Evolutionary conservation across 495 filamentous ascomycete species (phyloP), one percentile per base, ranked within the genome.

Genomic region (Aspergillus ostianus): DNA sequence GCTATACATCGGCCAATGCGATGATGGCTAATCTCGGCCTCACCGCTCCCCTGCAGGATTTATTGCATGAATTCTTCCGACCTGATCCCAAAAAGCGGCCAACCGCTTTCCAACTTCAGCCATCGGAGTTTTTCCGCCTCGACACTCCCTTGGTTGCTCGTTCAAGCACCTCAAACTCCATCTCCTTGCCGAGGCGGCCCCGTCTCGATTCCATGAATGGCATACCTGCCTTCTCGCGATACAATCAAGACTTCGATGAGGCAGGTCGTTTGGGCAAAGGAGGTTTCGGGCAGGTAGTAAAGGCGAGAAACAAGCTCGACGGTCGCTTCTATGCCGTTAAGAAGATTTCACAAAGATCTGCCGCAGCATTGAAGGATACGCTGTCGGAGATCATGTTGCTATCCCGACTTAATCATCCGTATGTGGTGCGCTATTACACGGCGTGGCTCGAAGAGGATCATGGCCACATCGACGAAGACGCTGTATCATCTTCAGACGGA

Each of bases 221-320:
- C 7, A 56, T 76, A 26, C 71, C 72, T 4, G 61, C 71, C 3
- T 78, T 82, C 27, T 93, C 91, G 1, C 82, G 92, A 48, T 98
- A 97, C 67, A 80, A 78, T 32, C 87, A 88, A 66, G 95, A 98
- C 65, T 98, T 95, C 68, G 87, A 90, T 20, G 93, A 98, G 72
- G 85, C 90, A 59, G 92, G 91, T 18, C 85, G 88, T 2, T 78
- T 98, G 19, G 94, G 95, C 26, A 94, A 91, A 73, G 94, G 94
- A 17, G 95, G 93, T 2, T 98, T 95, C 72, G 94, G 95, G 29
- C 90, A 97, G 74, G 94, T 98, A n/a, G 92, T 98, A 47, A 92
- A 93, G 70, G 93, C 94, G 7, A 84, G 95, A 57, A 96, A 97
- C 66, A 95, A 92, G 72, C 83, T 97, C 7, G 93, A 98, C 73